Evolutionary conservation across 257 asterid genomes (phyloP), one percentile per base, ranked within the genome.

Genomic region (Schizonepeta tenuifolia): DNA sequence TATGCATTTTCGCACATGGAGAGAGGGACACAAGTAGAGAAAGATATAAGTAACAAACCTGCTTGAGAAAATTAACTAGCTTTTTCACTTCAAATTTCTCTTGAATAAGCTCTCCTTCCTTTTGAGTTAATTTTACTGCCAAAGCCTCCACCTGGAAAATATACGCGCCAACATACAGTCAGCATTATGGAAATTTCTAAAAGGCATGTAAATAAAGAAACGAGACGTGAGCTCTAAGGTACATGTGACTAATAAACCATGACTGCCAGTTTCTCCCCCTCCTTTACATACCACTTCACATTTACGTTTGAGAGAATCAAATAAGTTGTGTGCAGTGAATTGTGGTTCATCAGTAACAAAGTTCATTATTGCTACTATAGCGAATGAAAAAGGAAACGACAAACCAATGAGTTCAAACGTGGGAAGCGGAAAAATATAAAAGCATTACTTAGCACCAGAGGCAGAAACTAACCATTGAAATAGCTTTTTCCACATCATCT

Each of bases 31-130:
- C 20, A 3, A 8, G 24, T 14, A 4, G 61, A 26, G 61, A 58
- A 57, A 67, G 58, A 65, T 18, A 50, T 14, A 40, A 65, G 57
- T 49, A 51, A 20, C 35, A 35, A 69, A 89, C 99, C 97, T 94
- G 99, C 85, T 94, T 94, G 59, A 94, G 93, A 86, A 94, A 91
- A 81, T 85, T 94, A 74, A 86, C 88, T 11, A 91, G 91, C 87
- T 84, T 94, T 81, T 94, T 94, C 75, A 94, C 97, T 88, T 94
- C 97, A 73, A 87, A 91, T 81, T 89, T 94, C 87, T 91, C 97
- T 86, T 94, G 99, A 72, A 79, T 79, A 44, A 79, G 72, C 78
- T 75, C 83, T 53, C 83, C 83, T 71, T 79, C 83, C 22, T 79
- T 91, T 51, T 94, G 97, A 49, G 99, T 91, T 80, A 94, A 74